Percentiles rank a stretch among this genome's conserved stretches.
These are phyloP conservation scores for Prunus dulcis DNA, from an alignment of 306 rosid species.

Conservation along the genomic window DNA sequence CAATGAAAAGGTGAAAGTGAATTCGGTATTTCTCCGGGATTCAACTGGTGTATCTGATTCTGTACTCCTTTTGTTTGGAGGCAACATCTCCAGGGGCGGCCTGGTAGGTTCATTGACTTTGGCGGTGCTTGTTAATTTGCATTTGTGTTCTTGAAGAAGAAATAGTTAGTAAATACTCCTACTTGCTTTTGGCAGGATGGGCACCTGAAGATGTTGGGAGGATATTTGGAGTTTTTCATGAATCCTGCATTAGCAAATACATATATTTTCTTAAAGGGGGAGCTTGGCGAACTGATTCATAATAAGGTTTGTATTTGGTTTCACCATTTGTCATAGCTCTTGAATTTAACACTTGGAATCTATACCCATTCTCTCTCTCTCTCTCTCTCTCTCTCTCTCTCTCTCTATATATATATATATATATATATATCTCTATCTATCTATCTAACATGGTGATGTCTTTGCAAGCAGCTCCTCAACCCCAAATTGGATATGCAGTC, in stretches of 20 bases:
- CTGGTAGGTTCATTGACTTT: conserved; percentile 27
- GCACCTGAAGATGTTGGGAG: conserved; percentile 61
- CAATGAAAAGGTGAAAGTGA: conserved; percentile 92
- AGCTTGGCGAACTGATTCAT: conserved; percentile 73
- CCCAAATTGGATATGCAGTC: conserved; percentile 60
- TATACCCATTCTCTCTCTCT: not conserved
- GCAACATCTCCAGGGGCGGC: conserved; percentile 54
- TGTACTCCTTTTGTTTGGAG: conserved; percentile 80
- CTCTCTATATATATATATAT: too few species aligned
- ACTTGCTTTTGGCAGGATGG: conserved; percentile 44
- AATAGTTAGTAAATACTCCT: conserved; percentile 8
- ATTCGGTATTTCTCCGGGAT: conserved; percentile 91
- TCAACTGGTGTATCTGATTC: conserved; percentile 90
- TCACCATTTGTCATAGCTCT: conserved; percentile 4
- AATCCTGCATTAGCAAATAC: conserved; percentile 72
- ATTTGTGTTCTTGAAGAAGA: conserved; percentile 1
- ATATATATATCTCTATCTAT: not conserved
- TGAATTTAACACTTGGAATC: conserved; percentile 6
- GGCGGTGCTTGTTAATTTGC: conserved; percentile 6
- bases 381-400: not conserved
- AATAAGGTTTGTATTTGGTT: conserved; percentile 50
- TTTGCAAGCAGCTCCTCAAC: conserved; percentile 67
- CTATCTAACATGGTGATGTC: not conserved
- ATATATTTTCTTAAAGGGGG: conserved; percentile 60
- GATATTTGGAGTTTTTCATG: conserved; percentile 86